phyloP scores from a whole-genome alignment of 805 yeast species.

The Debaryomyces hansenii region DNA sequence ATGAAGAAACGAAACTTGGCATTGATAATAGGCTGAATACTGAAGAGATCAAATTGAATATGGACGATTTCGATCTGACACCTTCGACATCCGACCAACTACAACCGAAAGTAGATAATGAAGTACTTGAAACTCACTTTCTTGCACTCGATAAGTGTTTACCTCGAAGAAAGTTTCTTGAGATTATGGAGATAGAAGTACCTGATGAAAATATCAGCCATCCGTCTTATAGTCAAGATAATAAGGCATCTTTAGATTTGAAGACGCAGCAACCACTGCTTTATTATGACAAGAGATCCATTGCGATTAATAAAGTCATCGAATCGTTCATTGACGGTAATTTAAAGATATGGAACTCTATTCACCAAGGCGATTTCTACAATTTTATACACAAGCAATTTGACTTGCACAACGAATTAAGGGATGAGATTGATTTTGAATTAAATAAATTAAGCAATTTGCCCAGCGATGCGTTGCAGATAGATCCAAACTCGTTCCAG shows the following conservation, averaged over 20 bases:
- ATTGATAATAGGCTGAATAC: constrained; percentile 7
- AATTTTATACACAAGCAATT: constrained; percentile 9
- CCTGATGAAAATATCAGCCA: constrained; percentile 13
- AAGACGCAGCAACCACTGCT: constrained; percentile 7
- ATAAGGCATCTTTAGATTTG: not conserved
- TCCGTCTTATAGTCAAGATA: constrained; percentile 8
- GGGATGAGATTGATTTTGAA: constrained; percentile 18
- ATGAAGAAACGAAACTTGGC: not conserved
- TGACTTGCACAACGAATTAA: constrained; percentile 18
- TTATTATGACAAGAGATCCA: constrained; percentile 29
- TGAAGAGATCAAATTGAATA: constrained; percentile 21
- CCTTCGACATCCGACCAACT: not conserved
- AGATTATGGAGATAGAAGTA: constrained; percentile 46
- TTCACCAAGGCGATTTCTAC: constrained; percentile 12
- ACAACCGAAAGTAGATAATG: not conserved
- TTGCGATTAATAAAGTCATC: constrained; percentile 36
- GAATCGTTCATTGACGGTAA: constrained; percentile 20
- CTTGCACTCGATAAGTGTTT: constrained; percentile 85
- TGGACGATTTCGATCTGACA: constrained; percentile 10
- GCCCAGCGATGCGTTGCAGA: constrained; percentile 10
- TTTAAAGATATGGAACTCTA: constrained; percentile 10
- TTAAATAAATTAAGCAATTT: constrained; percentile 8
- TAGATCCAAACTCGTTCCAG: constrained; percentile 24
- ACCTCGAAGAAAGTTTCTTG: constrained; percentile 60
- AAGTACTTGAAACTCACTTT: constrained; percentile 46